A percentile compares a stretch with the other conserved stretches of the same genome.
phyloP scores from a whole-genome alignment of 1,284 basidiomycete genomes.

The Puccinia horiana region DNA sequence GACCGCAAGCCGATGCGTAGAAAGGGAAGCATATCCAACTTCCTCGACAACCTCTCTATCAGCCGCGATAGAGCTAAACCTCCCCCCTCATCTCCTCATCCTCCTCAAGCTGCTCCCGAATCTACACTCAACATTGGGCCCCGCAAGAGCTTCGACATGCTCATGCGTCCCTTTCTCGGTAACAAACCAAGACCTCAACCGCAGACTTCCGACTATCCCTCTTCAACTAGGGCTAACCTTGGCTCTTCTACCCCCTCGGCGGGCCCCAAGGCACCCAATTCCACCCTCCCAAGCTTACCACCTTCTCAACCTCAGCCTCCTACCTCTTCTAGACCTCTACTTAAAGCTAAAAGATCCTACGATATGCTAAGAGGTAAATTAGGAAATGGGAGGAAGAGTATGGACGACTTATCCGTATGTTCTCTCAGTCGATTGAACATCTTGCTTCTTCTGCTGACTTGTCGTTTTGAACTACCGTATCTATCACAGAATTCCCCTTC shows the following conservation, averaged over 20 bases:
- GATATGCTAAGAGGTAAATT: slow-evolving; percentile 36
- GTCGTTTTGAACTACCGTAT: no score
- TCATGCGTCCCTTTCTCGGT: slow-evolving; percentile 6
- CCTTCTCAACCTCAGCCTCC: not conserved
- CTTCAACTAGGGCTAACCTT: not conserved
- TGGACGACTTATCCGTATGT: slow-evolving; percentile 47
- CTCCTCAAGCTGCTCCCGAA: not conserved
- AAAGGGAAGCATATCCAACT: slow-evolving; percentile 34
- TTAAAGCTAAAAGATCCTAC: slow-evolving; percentile 41
- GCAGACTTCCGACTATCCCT: not conserved
- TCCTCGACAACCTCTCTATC: slow-evolving; percentile 34
- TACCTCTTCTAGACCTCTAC: not conserved
- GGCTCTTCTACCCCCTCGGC: not conserved
- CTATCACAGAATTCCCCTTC: no score
- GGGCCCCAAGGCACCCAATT: not conserved
- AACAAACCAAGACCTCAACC: not conserved
- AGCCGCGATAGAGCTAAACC: slow-evolving; percentile 22
- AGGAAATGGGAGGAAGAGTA: slow-evolving; percentile 34
- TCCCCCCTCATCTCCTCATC: not conserved
- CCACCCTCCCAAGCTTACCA: not conserved
- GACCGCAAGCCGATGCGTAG: slow-evolving; percentile 11
- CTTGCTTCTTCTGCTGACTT: no score
- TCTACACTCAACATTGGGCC: not conserved
- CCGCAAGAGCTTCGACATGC: slow-evolving; percentile 37
- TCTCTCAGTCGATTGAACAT: no score